A percentile compares a stretch with the other conserved stretches of the same genome.
phyloP scores from a whole-genome alignment of 192 early-diverging fungal species.

The Phlyctochytrium bullatum region DNA sequence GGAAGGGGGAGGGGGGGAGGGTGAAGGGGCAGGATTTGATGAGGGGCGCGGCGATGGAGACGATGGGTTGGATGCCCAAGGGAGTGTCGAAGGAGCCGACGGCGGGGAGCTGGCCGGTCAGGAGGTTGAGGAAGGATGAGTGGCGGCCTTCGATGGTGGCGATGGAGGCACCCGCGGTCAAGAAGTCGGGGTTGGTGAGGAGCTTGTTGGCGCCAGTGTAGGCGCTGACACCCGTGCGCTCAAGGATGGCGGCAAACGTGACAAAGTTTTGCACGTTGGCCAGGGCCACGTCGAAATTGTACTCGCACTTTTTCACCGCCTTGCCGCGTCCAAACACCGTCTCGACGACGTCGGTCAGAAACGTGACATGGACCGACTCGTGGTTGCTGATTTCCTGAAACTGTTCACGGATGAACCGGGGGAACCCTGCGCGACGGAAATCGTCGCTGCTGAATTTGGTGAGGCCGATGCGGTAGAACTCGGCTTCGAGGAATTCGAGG shows the following conservation, averaged over 20 bases:
- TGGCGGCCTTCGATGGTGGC: conserved; percentile 57
- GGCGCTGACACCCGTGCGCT: conserved; percentile 50
- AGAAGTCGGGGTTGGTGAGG: conserved; percentile 32
- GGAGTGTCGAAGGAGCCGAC: conserved; percentile 52
- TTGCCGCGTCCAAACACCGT: conserved; percentile 28
- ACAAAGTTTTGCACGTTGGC: conserved; percentile 39
- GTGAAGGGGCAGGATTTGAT: conserved; percentile 40
- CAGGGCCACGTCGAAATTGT: conserved; percentile 38
- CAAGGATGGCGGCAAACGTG: conserved; percentile 41
- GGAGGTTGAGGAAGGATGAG: conserved; percentile 47
- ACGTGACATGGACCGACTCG: conserved; percentile 38
- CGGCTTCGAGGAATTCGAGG: conserved; percentile 37
- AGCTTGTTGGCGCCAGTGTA: conserved; percentile 47
- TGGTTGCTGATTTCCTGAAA: conserved; percentile 27
- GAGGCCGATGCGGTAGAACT: conserved; percentile 31
- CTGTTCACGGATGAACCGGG: conserved; percentile 20
- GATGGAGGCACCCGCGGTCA: conserved; percentile 53
- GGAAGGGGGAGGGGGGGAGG: conserved; percentile 40
- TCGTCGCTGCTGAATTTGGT: conserved; percentile 22
- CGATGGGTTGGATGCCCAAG: conserved; percentile 35
- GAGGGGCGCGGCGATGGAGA: conserved; percentile 49
- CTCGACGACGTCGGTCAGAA: conserved; percentile 24
- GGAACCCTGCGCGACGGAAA: conserved; percentile 33
- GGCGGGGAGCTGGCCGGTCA: conserved; percentile 12
- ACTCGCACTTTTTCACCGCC: conserved; percentile 31